Percentiles rank a stretch among this genome's conserved stretches.
phyloP scores from a whole-genome alignment of 139 green algal genomes.

The Chlamydomonas applanata region DNA sequence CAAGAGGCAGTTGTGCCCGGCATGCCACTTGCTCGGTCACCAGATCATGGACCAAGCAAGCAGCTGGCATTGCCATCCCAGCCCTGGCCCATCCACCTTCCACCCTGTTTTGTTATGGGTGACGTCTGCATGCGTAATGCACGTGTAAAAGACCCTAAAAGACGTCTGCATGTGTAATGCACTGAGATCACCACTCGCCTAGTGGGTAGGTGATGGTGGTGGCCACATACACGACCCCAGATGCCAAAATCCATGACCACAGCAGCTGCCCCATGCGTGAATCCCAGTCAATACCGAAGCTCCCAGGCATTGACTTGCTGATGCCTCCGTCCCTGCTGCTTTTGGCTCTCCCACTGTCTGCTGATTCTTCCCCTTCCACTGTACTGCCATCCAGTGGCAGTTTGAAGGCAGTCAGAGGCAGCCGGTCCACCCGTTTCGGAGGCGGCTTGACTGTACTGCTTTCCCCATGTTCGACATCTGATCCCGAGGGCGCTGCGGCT shows the following conservation, averaged over 20 bases:
- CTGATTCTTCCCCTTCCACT: background rate
- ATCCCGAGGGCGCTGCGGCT: background rate
- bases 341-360: background rate
- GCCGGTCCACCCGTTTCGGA: background rate
- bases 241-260: constrained; percentile 13
- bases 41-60: too few relatives aligned
- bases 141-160: too few relatives aligned
- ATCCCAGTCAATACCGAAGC: background rate
- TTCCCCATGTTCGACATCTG: too few relatives aligned
- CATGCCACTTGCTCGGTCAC: too few relatives aligned
- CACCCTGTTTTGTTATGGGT: too few relatives aligned
- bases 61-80: too few relatives aligned
- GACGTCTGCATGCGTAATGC: too few relatives aligned
- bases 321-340: background rate
- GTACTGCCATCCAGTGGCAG: background rate
- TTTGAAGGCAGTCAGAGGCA: background rate
- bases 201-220: constrained; percentile 36
- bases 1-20: too few relatives aligned
- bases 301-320: background rate
- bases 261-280: background rate
- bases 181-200: background rate
- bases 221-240: constrained; percentile 22
- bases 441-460: background rate
- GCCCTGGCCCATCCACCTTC: too few relatives aligned
- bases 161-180: too few relatives aligned